Base-by-base conservation (phyloP, 257 asterid genomes). In the Nicotiana knightiana region DNA sequence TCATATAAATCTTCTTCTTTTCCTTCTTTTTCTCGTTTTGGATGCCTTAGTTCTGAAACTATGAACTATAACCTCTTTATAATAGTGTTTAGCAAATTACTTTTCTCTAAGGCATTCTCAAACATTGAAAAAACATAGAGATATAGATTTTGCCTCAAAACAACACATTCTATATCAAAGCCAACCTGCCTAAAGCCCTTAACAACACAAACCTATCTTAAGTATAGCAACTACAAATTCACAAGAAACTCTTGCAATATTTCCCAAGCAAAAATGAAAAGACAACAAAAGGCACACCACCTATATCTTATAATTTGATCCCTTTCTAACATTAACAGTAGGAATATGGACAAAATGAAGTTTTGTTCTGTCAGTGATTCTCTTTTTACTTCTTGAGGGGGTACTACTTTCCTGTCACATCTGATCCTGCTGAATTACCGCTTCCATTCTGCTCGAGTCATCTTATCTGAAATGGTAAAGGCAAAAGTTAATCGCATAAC, bases 371-470 rank as follows among this genome's bases (percentile, higher is more conserved):
- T 80, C 84, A 85, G 84, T 67, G 35, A 51, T 58, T 39, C 6
- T 24, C 21, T 78, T 77, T 63, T 39, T 9, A 39, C 73, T 78
- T 70, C 76, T 12, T 61, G 2, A 3, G 51, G 1, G 6, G 51
- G 17, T 61, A 48, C 79, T 73, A 71, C 35, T 43, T 30, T 9
- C 75, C 54, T 39, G 18, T 51, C 11, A 62, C 39, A 39, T 58
- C 33, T n/a, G 64, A 55, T 79, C 67, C 32, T 51, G 73, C 13
- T 26, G 77, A n/a, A 18, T 81, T 84, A 87, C 82, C 86, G 73
- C 85, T 78, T 87, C 90, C 88, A 85, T 67, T 85, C 85, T 75
- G 84, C 86, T 82, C 83, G 89, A 76, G 78, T 59, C 70, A 62
- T 71, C 88, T 80, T 83, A 68, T 82, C 90, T 87, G 86, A 61